Percentiles rank a stretch among this genome's conserved stretches.
phyloP scores from a whole-genome alignment of 2,329 filamentous ascomycete species.

The Calonectria crousiana region DNA sequence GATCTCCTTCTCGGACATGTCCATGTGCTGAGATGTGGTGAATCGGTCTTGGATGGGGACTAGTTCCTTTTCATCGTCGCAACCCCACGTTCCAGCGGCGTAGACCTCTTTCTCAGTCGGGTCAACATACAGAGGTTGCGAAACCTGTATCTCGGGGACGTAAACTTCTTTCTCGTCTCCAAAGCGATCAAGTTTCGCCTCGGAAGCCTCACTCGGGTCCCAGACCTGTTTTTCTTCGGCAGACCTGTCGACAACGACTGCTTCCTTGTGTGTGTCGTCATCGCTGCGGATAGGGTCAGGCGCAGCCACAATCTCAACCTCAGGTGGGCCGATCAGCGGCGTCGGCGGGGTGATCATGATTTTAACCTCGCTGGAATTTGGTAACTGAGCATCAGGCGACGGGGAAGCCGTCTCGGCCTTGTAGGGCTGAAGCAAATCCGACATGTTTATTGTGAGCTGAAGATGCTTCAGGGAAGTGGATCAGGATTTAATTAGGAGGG shows the following conservation, averaged over 20 bases:
- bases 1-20: conserved; percentile 16
- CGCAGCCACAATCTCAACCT: neutral
- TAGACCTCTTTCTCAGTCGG: conserved; percentile 31
- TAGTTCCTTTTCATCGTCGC: conserved; percentile 11
- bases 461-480: neutral
- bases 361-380: conserved; percentile 1
- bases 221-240: conserved; percentile 32
- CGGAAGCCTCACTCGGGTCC: neutral
- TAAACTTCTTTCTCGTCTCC: conserved; percentile 7
- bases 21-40: neutral
- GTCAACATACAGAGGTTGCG: neutral
- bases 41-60: neutral
- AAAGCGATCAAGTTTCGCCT: neutral
- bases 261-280: conserved; percentile 31
- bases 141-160: neutral
- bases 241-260: conserved; percentile 15
- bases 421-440: neutral
- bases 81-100: neutral
- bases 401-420: neutral
- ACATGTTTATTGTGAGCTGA: conserved; percentile 16
- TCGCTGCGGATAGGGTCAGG: neutral
- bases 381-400: neutral
- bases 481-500: neutral
- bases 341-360: conserved; percentile 36
- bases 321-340: conserved; percentile 14